Base-by-base conservation (phyloP, 73 alveolate species). In the Paramecium bursaria region DNA sequence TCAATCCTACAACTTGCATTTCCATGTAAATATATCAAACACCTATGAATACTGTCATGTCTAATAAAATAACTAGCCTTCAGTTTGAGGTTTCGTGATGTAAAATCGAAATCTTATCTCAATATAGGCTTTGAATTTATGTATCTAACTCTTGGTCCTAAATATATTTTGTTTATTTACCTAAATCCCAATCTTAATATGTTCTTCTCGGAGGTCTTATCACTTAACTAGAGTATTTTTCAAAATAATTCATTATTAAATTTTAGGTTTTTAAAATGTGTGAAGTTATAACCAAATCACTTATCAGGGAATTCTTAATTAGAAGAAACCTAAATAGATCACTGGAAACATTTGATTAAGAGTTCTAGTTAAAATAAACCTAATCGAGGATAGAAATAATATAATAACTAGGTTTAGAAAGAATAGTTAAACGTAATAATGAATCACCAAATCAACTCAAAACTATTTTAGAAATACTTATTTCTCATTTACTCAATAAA, bases 11-110 rank as follows among this genome's bases (percentile, higher is more conserved):
- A 90, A 30, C 97, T 88, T 10, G 98, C 93, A 85, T 95, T 95
- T 2, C 99, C 98, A 86, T 94, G 99, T 4, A 94, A 82, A 85
- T 90, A 95, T 51, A 94, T 91, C 35, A 94, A 94, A 57, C 96
- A 93, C 6, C 98, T 98, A 89, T 88, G 92, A 25, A 55, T 86
- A 49, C 54, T 26, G 21, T 85, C 7, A 13, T 88, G 91, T 17
- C 92, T 49, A 33, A 35, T 73, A 42, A 26, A 73, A 25, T 86
- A 91, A 27, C 77, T 75, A 26, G 97, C 95, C 47, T 92, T 91
- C 3, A 91, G 35, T 51, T 87, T 87, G 10, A 95, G 86, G 25
- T 91, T 77, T 73, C 86, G 57, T 75, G 91, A 57, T 35, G 73
- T 23, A 74, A 82, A 80, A 21, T 95, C 97, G 9, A 57, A 50